Base-by-base conservation (phyloP, 495 filamentous ascomycete species). In the Zalerion maritima region DNA sequence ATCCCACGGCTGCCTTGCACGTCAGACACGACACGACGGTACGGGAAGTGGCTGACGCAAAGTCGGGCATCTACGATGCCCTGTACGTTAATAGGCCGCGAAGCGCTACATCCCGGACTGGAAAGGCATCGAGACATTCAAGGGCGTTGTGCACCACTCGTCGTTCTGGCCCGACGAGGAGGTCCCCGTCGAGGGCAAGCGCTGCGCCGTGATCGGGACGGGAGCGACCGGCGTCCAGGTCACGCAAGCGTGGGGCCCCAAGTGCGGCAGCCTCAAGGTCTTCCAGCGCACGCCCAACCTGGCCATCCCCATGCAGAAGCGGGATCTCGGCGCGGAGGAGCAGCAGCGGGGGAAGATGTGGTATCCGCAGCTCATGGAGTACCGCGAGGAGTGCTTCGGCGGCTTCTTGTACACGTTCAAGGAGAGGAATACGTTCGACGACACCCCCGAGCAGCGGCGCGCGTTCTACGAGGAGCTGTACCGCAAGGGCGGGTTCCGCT, bases 201-300 rank as follows among this genome's bases (percentile, higher is more conserved):
- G 54, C 5, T 47, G 54, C 18, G 67, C 63, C 5, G 48, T 75
- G 22, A 63, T 78, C 12, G 73, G 73, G 6, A 76, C 73, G 0
- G 73, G 73, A 6, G 61, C 69, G 0, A 56, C 64, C 0, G 71
- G 69, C 0, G 61, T 76, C 0, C 73, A 78, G 31, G 50, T 71
- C 21, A 49, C 53, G 1, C 69, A 75, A 32, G 61, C 57, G 9
- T 32, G 42, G 34, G 55, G 44, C 12, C 42, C 43, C 7, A 24
- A 40, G 6, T 64, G 48, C 3, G 49, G 41, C 5, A 35, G 55
- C 4, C 26, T 69, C 16, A 58, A 38, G 10, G 55, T 69, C 13
- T 70, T 63, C 40, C 64, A 69, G 35, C 50, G 66, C n/a, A 64
- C 62, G 11, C 62, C 61, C 7, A 62, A 63, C 31, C 23, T 62